Percentiles rank a stretch among this genome's conserved stretches.
Conservation (phyloP, 129 eudicot genomes). For the Tagetes patula region DNA sequence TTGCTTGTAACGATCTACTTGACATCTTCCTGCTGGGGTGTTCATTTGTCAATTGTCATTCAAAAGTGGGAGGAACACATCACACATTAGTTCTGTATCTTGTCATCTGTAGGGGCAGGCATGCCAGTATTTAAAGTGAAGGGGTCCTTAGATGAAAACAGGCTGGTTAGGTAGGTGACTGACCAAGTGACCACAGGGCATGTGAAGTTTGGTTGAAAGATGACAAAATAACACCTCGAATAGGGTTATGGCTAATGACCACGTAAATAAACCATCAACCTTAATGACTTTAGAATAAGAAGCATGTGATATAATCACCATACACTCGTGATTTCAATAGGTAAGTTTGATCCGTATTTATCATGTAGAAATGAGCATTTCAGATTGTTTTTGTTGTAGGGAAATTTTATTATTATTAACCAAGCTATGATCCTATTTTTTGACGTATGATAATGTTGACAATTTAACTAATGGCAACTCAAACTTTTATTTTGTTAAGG, state of each 20-base stretch:
- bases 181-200: not conserved
- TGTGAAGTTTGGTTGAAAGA: constrained; percentile 28
- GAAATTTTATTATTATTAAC: too few relatives aligned
- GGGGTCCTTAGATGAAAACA: constrained; percentile 10
- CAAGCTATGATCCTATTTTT: too few relatives aligned
- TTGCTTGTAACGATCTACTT: not conserved
- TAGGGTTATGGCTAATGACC: not conserved
- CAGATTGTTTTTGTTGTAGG: too few relatives aligned
- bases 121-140: constrained; percentile 17
- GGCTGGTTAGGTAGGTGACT: constrained; percentile 17
- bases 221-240: constrained; percentile 15
- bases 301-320: not conserved
- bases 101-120: constrained; percentile 12
- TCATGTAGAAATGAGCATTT: too few relatives aligned
- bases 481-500: too few relatives aligned
- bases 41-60: not conserved
- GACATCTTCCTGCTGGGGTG: not conserved
- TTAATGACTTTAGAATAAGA: not conserved
- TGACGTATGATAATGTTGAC: too few relatives aligned
- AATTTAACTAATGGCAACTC: too few relatives aligned
- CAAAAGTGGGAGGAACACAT: constrained; percentile 19
- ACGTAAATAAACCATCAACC: not conserved
- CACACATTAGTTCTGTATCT: not conserved
- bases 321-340: not conserved
- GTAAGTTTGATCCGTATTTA: too few relatives aligned